Base-by-base conservation (phyloP, 768 basidiomycete species). In the Mrakia frigida region DNA sequence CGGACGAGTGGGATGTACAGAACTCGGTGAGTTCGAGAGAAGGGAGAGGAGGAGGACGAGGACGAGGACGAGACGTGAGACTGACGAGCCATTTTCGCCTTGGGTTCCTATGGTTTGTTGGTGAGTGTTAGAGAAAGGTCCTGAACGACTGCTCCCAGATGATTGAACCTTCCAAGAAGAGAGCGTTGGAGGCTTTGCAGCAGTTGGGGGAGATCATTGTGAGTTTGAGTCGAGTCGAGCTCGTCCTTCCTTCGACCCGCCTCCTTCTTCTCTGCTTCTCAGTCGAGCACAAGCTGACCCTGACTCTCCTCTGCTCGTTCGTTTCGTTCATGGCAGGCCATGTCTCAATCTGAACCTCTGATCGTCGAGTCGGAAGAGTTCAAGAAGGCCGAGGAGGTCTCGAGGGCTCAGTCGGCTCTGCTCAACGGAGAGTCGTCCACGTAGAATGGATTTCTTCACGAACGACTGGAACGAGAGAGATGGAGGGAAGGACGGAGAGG, bases 1-100 rank as follows among this genome's bases (percentile, higher is more conserved):
- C 73, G 3, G 79, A 79, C 41, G 77, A 74, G 35, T 79, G 79
- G 79, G 79, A 79, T 50, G 31, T 78, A 1, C 78, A 79, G 75
- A 79, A 79, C 39, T 68, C 77, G 43, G 79, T 79, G 3, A 46
- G 74, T 53, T 56, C 35, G n/a, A n/a, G n/a, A n/a, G 11, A 33
- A 33, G 28, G 59, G 7, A 60, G 28, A 60, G 25, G 59, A 9
- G 59, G 23, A 60, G 59, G 59, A n/a, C n/a, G n/a, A n/a, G n/a
- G n/a, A n/a, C n/a, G n/a, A n/a, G n/a, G n/a, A n/a, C n/a, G n/a
- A n/a, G n/a, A n/a, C n/a, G n/a, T n/a, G n/a, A n/a, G n/a, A n/a
- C n/a, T n/a, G n/a, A n/a, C 59, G 59, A 23, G 46, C 28, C 50
- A 33, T 6, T 13, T 18, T 53, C 35, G n/a, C 37, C 35, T 37